Conservation (phyloP, 2,329 filamentous ascomycete genomes). For the Calonectria henricotiae region DNA sequence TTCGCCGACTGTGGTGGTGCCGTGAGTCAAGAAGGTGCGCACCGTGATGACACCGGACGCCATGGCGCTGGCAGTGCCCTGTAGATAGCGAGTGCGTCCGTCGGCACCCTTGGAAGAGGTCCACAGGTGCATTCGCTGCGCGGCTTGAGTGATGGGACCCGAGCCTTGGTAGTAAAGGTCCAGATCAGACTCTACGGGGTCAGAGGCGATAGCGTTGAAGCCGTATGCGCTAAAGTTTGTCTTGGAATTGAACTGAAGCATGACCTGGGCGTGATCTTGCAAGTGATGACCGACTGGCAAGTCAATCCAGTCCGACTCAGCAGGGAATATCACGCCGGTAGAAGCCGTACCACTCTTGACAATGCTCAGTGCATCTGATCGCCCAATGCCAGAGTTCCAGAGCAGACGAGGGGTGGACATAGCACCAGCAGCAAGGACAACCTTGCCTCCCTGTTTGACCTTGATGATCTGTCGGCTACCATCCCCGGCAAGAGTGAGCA, state of each 20-base stretch:
- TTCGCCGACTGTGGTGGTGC: slow-evolving; percentile 48
- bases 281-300: slow-evolving; percentile 74
- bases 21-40: slow-evolving; percentile 49
- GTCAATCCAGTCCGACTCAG: slow-evolving; percentile 68
- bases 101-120: slow-evolving; percentile 49
- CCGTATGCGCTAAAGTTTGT: slow-evolving; percentile 50
- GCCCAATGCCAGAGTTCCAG: slow-evolving; percentile 72
- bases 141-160: slow-evolving; percentile 51
- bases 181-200: slow-evolving; percentile 43
- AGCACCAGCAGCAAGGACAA: slow-evolving; percentile 78
- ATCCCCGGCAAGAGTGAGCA: slow-evolving; percentile 73
- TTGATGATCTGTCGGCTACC: slow-evolving; percentile 57
- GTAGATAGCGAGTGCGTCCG: slow-evolving; percentile 47
- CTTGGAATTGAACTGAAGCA: slow-evolving; percentile 49
- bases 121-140: slow-evolving; percentile 52
- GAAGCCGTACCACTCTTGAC: slow-evolving; percentile 62
- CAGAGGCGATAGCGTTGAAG: slow-evolving; percentile 45
- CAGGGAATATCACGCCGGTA: slow-evolving; percentile 69
- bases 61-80: slow-evolving; percentile 51
- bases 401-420: slow-evolving; percentile 52
- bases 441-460: slow-evolving; percentile 55
- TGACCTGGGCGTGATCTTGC: slow-evolving; percentile 68
- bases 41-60: slow-evolving; percentile 47
- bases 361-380: slow-evolving; percentile 70
- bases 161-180: slow-evolving; percentile 51